Evolutionary conservation across 306 rosid species (phyloP), one percentile per base, ranked within the genome.

Genomic region (Alnus glutinosa): DNA sequence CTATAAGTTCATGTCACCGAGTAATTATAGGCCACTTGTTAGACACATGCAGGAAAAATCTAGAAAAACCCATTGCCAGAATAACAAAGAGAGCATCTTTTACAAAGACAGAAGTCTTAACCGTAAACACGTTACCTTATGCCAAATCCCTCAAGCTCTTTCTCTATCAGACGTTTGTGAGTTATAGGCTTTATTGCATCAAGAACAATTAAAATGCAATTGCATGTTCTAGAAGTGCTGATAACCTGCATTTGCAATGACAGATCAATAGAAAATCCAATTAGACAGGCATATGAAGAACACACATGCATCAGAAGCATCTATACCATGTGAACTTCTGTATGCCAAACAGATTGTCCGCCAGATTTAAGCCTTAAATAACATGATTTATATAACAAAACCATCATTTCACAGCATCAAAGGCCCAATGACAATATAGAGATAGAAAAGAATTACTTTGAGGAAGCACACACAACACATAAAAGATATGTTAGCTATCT

Each of bases 121-220:
- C 73, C 49, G 55, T 37, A 48, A 67, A 83, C 37, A 81, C 13
- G 57, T 81, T 87, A 92, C 97, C 99, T 93, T 82, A 95, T 95
- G 78, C 99, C 99, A 87, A 95, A 95, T 88, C 99, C 99, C 85
- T 95, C 99, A 2, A 95, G 92, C 88, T 95, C 99, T 82, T 95
- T 95, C 78, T 95, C 99, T 66, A 95, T 95, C 55, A 95, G 89
- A 69, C 98, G 98, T 78, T 95, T 95, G 80, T 95, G 99, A 16
- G 99, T 95, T 74, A 95, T 95, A 73, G 99, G 99, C 88, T 95
- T 95, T 83, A 95, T 95, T 83, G 98, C 99, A 86, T 95, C 99
- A 23, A 95, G 97, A 72, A 95, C 99, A 83, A 95, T 95, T 76
- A 95, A 79, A 84, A 95, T 95, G 84, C 98, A 91, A 86, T 91